Percentiles rank a stretch among this genome's conserved stretches.
These are phyloP conservation scores for Infundibulicybe gibba DNA, from an alignment of 768 basidiomycete species.

Conservation along the genomic window DNA sequence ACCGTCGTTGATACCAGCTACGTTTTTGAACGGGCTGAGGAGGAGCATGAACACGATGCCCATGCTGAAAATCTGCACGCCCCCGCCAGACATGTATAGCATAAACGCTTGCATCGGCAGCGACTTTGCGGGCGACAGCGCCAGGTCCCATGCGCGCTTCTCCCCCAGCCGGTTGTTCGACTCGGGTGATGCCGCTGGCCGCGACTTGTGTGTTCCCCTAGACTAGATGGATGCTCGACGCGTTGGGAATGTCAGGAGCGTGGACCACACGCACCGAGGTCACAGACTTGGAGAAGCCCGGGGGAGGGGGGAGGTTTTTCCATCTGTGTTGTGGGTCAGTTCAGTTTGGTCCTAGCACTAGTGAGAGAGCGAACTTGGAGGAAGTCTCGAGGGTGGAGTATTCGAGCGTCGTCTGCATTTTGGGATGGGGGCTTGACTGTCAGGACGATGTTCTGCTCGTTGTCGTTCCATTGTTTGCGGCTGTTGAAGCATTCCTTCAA, in stretches of 20 bases:
- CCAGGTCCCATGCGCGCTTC: constrained; percentile 83
- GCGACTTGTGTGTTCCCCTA: constrained; percentile 30
- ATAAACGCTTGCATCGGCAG: constrained; percentile 98
- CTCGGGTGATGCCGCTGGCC: constrained; percentile 26
- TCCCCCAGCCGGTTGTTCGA: constrained; percentile 66
- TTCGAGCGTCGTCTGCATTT: constrained; percentile 21
- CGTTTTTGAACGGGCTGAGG: constrained; percentile 79
- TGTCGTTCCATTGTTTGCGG: no score
- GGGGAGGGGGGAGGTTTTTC: constrained; percentile 61
- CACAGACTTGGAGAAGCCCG: constrained; percentile 55
- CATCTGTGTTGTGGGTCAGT: constrained; percentile 35
- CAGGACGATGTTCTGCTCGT: no score
- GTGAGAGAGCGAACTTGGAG: constrained; percentile 25
- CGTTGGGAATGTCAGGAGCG: constrained; percentile 11
- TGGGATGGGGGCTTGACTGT: no score
- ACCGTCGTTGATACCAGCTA: constrained; percentile 79
- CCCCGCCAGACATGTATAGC: constrained; percentile 97
- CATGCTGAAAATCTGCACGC: constrained; percentile 95
- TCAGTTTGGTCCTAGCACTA: background rate
- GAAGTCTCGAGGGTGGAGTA: constrained; percentile 37
- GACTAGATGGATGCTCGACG: constrained; percentile 27
- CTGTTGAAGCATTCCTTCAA: no score
- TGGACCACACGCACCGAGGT: constrained; percentile 22
- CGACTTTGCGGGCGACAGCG: constrained; percentile 80
- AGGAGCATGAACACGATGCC: constrained; percentile 95